Evolutionary conservation across 129 eudicot species (phyloP).

Genomic region (Pittosporum tobira): DNA sequence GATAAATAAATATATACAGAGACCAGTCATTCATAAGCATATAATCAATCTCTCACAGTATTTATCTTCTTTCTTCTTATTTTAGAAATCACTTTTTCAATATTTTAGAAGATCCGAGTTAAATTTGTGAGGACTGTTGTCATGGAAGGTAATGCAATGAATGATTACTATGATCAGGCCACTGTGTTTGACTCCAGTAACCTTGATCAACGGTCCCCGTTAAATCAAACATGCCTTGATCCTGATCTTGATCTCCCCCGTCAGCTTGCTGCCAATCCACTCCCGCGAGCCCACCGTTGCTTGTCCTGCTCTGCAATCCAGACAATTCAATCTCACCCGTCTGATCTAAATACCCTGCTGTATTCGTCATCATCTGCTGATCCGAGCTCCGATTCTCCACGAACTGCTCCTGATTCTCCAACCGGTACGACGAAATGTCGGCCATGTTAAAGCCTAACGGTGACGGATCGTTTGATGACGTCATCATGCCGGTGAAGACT

Average conservation of each 20-base stretch:
- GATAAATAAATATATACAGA: constrained; percentile 26
- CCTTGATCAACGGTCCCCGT: constrained; percentile 51
- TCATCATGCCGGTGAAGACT: constrained; percentile 40
- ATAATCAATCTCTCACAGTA: constrained; percentile 2
- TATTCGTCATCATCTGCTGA: constrained; percentile 17
- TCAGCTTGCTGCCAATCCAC: constrained; percentile 36
- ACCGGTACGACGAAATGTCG: constrained; percentile 31
- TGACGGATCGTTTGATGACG: constrained; percentile 30
- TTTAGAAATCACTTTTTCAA: not conserved
- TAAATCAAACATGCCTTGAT: constrained; percentile 54
- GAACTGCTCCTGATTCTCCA: constrained; percentile 14
- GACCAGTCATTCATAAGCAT: constrained; percentile 16
- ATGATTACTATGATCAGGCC: constrained; percentile 40
- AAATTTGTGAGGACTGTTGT: constrained; percentile 5
- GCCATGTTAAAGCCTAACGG: constrained; percentile 28
- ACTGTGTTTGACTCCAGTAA: constrained; percentile 57
- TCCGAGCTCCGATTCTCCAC: constrained; percentile 19
- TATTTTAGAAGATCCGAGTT: constrained; percentile 7
- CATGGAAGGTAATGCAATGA: constrained; percentile 55
- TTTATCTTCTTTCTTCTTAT: not conserved
- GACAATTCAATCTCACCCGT: constrained; percentile 24
- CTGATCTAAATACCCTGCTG: constrained; percentile 19
- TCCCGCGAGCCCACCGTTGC: constrained; percentile 25
- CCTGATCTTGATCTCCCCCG: constrained; percentile 14
- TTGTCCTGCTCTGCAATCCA: constrained; percentile 19